phyloP scores from a whole-genome alignment of 2,329 filamentous ascomycete species.

The Trichophyton rubrum region DNA sequence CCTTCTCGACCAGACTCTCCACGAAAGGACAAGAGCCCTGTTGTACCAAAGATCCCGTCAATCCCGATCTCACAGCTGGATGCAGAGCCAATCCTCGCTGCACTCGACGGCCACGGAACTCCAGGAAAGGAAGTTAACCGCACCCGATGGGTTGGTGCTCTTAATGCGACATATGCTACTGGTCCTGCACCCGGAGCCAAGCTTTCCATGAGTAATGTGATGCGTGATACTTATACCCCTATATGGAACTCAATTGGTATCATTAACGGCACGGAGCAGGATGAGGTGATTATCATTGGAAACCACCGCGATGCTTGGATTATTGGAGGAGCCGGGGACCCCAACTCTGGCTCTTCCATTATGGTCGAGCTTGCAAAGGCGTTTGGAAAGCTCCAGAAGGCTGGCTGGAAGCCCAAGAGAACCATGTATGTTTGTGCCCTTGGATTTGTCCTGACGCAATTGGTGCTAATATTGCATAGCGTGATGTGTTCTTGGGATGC shows the following conservation, averaged over 20 bases:
- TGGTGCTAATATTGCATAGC: slow-evolving; percentile 4
- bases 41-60: slow-evolving; percentile 25
- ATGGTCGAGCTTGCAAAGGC: slow-evolving; percentile 40
- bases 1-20: slow-evolving; percentile 20
- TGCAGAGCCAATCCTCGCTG: slow-evolving; percentile 21
- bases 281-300: slow-evolving; percentile 38
- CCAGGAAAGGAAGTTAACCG: slow-evolving; percentile 22
- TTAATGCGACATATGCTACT: slow-evolving; percentile 24
- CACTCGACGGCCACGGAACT: slow-evolving; percentile 24
- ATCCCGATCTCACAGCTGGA: slow-evolving; percentile 22
- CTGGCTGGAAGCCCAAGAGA: slow-evolving; percentile 41
- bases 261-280: slow-evolving; percentile 20
- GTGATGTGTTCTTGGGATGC: slow-evolving; percentile 26
- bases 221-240: slow-evolving; percentile 16
- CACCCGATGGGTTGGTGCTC: slow-evolving; percentile 22
- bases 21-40: slow-evolving; percentile 17
- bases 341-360: slow-evolving; percentile 40
- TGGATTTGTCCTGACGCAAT: not conserved
- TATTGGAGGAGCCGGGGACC: slow-evolving; percentile 41
- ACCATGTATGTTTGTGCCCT: slow-evolving; percentile 29
- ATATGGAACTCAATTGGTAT: slow-evolving; percentile 21
- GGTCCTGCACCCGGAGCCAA: slow-evolving; percentile 19
- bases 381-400: slow-evolving; percentile 35
- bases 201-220: slow-evolving; percentile 18
- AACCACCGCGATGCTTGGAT: slow-evolving; percentile 46